These are phyloP conservation scores for Reutealis trisperma DNA, from an alignment of 345 rosid species.

Conservation along the genomic window DNA sequence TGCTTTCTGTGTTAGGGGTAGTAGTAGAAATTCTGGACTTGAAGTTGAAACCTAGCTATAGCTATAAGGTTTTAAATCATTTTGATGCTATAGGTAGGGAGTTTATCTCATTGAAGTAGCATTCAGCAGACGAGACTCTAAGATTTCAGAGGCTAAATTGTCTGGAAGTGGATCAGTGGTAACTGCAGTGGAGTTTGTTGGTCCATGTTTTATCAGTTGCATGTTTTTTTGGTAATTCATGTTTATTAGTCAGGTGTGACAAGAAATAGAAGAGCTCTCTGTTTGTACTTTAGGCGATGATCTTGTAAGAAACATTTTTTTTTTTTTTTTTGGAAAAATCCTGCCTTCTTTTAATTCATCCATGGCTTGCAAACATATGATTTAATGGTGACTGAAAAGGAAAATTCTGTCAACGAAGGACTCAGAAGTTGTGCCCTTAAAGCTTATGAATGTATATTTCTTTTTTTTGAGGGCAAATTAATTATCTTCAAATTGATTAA, in stretches of 20 bases:
- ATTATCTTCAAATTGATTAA: no score
- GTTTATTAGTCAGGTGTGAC: not conserved
- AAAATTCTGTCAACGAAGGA: no score
- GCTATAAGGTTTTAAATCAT: not conserved
- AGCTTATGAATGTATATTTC: no score
- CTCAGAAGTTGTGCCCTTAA: no score
- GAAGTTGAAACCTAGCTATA: not conserved
- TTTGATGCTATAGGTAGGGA: not conserved
- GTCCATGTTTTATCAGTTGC: not conserved
- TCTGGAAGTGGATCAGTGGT: not conserved
- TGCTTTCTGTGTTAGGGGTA: not conserved
- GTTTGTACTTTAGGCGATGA: not conserved
- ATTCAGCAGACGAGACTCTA: not conserved
- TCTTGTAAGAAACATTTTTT: not conserved
- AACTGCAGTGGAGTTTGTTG: not conserved
- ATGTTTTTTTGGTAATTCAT: not conserved
- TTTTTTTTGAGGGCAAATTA: no score
- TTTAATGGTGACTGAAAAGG: no score
- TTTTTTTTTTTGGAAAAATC: no score
- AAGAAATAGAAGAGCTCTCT: not conserved
- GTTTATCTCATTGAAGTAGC: not conserved
- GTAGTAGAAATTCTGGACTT: not conserved
- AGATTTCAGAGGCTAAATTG: not conserved
- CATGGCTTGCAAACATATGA: no score
- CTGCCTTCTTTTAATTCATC: no score